A percentile compares a stretch with the other conserved stretches of the same genome.
phyloP scores from a whole-genome alignment of 331 rosid genomes.

The Stylosanthes scabra region DNA sequence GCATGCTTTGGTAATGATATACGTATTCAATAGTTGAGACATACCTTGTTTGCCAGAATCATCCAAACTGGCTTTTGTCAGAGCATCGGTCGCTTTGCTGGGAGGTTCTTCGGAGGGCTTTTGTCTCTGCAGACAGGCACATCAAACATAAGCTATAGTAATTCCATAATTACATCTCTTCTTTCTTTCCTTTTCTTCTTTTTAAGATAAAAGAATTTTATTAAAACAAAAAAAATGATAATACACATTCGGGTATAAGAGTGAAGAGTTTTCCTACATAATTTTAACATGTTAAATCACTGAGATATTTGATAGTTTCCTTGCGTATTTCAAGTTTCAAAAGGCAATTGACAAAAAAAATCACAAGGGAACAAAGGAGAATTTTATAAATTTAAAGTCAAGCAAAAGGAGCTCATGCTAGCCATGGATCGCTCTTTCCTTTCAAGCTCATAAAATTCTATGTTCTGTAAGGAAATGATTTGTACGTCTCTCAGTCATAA shows the following conservation, averaged over 20 bases:
- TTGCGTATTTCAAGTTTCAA: slow-evolving; percentile 3
- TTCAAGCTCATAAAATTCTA: too few species aligned
- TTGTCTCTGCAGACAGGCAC: slow-evolving; percentile 54
- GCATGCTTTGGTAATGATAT: neutral
- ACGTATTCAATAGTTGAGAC: slow-evolving; percentile 9
- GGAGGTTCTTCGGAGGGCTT: slow-evolving; percentile 49
- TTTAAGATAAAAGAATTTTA: too few species aligned
- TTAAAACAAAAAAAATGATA: too few species aligned
- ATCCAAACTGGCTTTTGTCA: slow-evolving; percentile 48
- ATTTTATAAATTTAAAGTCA: neutral
- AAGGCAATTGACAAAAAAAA: slow-evolving; percentile 2
- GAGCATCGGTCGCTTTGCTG: slow-evolving; percentile 52
- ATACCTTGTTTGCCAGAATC: slow-evolving; percentile 54
- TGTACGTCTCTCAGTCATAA: too few species aligned
- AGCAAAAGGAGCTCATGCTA: too few species aligned
- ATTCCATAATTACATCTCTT: neutral
- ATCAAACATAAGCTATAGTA: slow-evolving; percentile 25
- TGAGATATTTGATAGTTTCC: slow-evolving; percentile 16
- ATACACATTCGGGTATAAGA: too few species aligned
- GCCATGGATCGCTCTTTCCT: too few species aligned
- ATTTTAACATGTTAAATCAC: slow-evolving; percentile 6
- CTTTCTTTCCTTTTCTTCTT: too few species aligned
- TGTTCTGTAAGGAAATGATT: too few species aligned
- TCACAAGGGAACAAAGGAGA: neutral
- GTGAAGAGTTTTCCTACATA: too few species aligned